Conservation (phyloP, 1,284 basidiomycete species). For the Taiwanofungus camphoratus region DNA sequence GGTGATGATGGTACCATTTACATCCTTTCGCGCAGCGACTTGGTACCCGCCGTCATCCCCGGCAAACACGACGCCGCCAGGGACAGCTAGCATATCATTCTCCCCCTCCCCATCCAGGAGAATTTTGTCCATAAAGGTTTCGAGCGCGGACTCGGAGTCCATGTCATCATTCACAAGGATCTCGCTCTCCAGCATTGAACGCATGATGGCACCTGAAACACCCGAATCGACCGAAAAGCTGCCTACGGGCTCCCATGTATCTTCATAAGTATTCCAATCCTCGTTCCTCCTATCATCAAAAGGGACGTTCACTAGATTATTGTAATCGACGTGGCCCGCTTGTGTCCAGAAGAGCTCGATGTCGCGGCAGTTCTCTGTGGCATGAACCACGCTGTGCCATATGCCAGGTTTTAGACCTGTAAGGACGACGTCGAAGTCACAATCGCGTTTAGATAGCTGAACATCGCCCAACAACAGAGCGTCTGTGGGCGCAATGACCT, state of each 20-base stretch:
- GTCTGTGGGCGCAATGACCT: slow-evolving; percentile 5
- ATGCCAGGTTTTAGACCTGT: slow-evolving; percentile 9
- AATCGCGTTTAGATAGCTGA: slow-evolving; percentile 4
- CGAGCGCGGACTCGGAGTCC: slow-evolving; percentile 4
- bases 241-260: slow-evolving; percentile 7
- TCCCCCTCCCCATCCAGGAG: too few relatives aligned
- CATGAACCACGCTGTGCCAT: slow-evolving; percentile 5
- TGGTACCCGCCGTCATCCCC: slow-evolving; percentile 7
- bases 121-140: slow-evolving; percentile 4
- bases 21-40: slow-evolving; percentile 3
- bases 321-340: slow-evolving; percentile 5
- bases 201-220: slow-evolving; percentile 1
- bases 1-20: slow-evolving; percentile 1
- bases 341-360: slow-evolving; percentile 2
- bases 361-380: too few relatives aligned
- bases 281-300: too few relatives aligned
- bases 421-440: slow-evolving; percentile 11
- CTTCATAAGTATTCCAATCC: too few relatives aligned
- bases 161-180: not conserved
- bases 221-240: slow-evolving; percentile 9
- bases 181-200: slow-evolving; percentile 1
- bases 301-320: slow-evolving; percentile 2
- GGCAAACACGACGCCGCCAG: slow-evolving; percentile 5
- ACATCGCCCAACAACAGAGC: slow-evolving; percentile 8
- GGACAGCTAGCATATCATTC: slow-evolving; percentile 3